Evolutionary conservation across 345 rosid genomes (phyloP).

Genomic region (Lumnitzera racemosa): DNA sequence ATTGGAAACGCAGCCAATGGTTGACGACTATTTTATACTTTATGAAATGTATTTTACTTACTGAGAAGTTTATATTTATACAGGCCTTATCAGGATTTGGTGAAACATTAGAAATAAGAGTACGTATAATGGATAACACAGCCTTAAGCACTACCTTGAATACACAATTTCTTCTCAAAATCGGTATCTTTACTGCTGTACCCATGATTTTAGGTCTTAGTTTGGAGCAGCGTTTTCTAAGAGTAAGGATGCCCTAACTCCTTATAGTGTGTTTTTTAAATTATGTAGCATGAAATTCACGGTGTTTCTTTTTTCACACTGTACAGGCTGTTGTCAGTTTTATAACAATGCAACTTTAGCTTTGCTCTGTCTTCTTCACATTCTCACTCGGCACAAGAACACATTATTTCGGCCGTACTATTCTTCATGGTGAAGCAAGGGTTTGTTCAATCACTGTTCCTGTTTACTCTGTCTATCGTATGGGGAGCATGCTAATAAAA

Average conservation of each 20-base stretch:
- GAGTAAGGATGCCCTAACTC: conserved; percentile 26
- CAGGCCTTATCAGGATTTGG: conserved; percentile 98
- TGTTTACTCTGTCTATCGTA: neutral
- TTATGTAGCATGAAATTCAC: neutral
- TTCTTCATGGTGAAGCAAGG: conserved; percentile 98
- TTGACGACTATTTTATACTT: neutral
- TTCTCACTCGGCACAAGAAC: conserved; percentile 94
- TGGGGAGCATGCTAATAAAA: conserved; percentile 6
- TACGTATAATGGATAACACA: conserved; percentile 41
- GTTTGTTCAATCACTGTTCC: conserved; percentile 29
- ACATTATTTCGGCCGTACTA: conserved; percentile 93
- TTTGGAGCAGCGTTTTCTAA: conserved; percentile 60
- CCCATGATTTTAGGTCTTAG: conserved; percentile 87
- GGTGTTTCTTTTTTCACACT: conserved; percentile 5
- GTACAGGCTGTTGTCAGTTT: conserved; percentile 88
- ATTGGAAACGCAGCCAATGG: too few relatives aligned
- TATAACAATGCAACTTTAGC: conserved; percentile 90
- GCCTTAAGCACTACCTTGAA: conserved; percentile 78
- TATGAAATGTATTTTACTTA: neutral
- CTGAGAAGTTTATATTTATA: conserved; percentile 10
- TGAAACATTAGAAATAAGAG: conserved; percentile 51
- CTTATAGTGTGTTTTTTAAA: neutral
- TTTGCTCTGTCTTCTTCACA: conserved; percentile 95
- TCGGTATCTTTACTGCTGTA: conserved; percentile 91
- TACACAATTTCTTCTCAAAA: conserved; percentile 94